Conservation (phyloP, 768 basidiomycete species). For the Serendipita sp. region DNA sequence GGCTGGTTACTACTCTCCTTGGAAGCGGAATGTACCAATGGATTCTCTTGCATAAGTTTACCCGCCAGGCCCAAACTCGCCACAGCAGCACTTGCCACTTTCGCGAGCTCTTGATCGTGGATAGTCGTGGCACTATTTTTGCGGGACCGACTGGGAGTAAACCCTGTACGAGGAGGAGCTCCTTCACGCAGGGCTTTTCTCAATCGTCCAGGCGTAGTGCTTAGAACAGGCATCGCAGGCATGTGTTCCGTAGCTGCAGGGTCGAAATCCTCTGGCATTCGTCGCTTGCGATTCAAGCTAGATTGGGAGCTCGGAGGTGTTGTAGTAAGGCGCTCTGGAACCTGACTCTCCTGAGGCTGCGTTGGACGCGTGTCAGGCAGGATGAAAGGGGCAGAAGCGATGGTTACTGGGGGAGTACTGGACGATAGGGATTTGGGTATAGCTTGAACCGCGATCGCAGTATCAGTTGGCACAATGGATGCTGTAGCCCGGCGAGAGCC, state of each 20-base stretch:
- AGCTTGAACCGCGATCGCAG: not conserved
- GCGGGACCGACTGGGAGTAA: constrained; percentile 1
- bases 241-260: not conserved
- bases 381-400: not conserved
- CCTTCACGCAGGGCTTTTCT: constrained; percentile 5
- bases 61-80: not conserved
- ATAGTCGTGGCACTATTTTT: not conserved
- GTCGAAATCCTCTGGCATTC: constrained; percentile 3
- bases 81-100: not conserved
- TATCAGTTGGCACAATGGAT: not conserved
- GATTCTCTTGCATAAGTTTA: not conserved
- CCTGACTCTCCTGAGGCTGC: too few species aligned
- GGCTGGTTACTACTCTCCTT: too few species aligned
- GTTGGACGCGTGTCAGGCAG: not conserved
- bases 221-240: constrained; percentile 1
- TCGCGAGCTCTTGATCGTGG: not conserved
- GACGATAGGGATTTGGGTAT: not conserved
- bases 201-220: not conserved
- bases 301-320: not conserved
- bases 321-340: not conserved
- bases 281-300: not conserved
- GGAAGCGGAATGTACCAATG: too few species aligned
- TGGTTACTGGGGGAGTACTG: not conserved
- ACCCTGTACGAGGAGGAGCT: not conserved
- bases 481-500: not conserved